Base-by-base conservation (phyloP, 2,329 filamentous ascomycete genomes). In the Fusarium nisikadoi region DNA sequence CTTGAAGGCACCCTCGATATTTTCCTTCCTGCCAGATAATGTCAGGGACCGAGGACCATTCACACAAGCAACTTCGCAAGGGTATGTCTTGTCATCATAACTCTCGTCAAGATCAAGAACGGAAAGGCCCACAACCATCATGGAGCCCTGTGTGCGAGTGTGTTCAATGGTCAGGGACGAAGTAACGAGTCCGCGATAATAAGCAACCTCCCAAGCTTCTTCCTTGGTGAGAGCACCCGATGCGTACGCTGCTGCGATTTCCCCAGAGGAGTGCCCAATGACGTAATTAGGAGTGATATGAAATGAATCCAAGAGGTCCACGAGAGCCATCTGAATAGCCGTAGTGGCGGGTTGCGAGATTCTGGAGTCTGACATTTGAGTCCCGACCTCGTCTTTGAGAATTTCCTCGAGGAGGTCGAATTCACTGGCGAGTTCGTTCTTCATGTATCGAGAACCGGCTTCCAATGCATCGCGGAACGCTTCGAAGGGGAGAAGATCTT, bases 221-320 rank as follows among this genome's bases (percentile, higher is more conserved):
- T 82, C 74, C 25, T 77, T 75, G 5, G 79, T 77, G 25, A 86
- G 76, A 20, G 78, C 77, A 1, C 79, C 81, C 2, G 76, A 77
- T 13, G 84, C 82, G 59, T 82, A 84, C 2, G 84, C 83, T 11
- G 84, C 84, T 2, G 84, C 84, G 36, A 86, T 82, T 59, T 86
- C 84, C 5, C 84, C 84, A 2, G 84, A 86, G 1, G 84, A 86
- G 67, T 86, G 84, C 1, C 84, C 84, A 12, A 85, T 76, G 7
- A 84, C 82, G 23, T 78, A 72, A 10, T 64, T 67, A 5, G 83
- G 81, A 2, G 47, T 54, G 36, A 85, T 73, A 14, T 72, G 75
- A 19, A 82, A 78, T 6, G 79, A 78, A 13, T 61, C 56, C 8
- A 85, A 70, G 8, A 85, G 76, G 39, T 85, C 83, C 4, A 85